phyloP scores from a whole-genome alignment of 1,284 basidiomycete species.

The Melampsora allii-populina region DNA sequence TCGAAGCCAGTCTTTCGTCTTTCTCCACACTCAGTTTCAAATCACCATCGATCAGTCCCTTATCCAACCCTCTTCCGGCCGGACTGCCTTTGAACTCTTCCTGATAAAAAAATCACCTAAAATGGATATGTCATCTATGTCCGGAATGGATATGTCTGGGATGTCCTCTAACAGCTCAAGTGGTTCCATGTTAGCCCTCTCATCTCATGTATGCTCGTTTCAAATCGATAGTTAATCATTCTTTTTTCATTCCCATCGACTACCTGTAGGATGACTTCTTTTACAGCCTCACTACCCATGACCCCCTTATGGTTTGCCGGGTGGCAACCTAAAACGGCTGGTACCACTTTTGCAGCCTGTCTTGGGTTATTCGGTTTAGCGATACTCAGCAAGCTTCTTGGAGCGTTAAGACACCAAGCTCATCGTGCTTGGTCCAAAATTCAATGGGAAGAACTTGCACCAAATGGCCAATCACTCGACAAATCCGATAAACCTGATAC shows the following conservation, averaged over 20 bases:
- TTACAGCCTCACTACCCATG: constrained; percentile 11
- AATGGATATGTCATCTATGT: not conserved
- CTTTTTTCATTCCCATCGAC: not conserved
- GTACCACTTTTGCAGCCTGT: constrained; percentile 31
- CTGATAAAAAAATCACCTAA: not conserved
- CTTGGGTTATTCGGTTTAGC: constrained; percentile 29
- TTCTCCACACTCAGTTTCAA: not conserved
- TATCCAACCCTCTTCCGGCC: not conserved
- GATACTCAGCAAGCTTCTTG: constrained; percentile 14
- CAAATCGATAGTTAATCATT: too few species aligned
- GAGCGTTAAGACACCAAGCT: constrained; percentile 29
- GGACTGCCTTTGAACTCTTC: not conserved
- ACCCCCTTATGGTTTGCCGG: constrained; percentile 31
- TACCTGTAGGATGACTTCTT: constrained; percentile 21
- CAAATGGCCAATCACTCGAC: not conserved
- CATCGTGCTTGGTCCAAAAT: constrained; percentile 20
- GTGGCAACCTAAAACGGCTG: constrained; percentile 16
- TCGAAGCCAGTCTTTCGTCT: not conserved
- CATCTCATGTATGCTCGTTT: not conserved
- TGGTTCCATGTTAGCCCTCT: not conserved
- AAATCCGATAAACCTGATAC: not conserved
- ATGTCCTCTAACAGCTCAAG: not conserved
- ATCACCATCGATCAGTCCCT: not conserved
- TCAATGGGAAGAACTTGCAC: constrained; percentile 14
- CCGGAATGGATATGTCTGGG: not conserved